Conservation (phyloP, 2,329 filamentous ascomycete genomes). For the Fusarium fujikuroi region DNA sequence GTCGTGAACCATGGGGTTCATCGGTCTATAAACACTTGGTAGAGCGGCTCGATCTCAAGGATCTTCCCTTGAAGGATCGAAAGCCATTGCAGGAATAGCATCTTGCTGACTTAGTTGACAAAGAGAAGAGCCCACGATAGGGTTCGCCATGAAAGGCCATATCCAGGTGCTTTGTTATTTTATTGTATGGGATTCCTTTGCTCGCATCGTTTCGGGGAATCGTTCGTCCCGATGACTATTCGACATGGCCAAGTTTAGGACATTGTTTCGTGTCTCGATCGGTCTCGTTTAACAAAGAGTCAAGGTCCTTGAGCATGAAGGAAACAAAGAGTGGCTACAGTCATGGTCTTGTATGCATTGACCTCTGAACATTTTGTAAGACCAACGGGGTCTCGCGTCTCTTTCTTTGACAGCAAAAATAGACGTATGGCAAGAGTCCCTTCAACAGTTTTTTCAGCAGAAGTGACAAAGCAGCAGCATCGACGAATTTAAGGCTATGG, state of each 20-base stretch:
- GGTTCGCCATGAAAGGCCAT: neutral
- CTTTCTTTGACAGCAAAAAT: constrained; percentile 35
- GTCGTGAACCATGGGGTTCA: neutral
- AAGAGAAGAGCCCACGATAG: constrained; percentile 9
- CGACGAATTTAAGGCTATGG: constrained; percentile 36
- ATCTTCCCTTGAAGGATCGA: neutral
- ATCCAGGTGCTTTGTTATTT: constrained; percentile 9
- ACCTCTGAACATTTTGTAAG: neutral
- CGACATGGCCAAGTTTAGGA: neutral
- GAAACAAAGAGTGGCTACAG: constrained; percentile 19
- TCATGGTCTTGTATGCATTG: constrained; percentile 12
- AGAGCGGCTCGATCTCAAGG: neutral
- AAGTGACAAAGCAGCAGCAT: constrained; percentile 25
- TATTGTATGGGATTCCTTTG: neutral
- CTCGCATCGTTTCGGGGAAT: neutral
- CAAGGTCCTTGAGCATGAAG: neutral
- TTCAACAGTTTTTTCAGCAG: neutral
- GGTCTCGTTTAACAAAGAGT: constrained; percentile 21
- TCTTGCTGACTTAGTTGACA: constrained; percentile 11
- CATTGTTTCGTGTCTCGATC: neutral
- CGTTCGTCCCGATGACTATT: neutral
- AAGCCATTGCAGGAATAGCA: constrained; percentile 18
- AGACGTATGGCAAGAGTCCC: constrained; percentile 2
- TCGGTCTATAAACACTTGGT: constrained; percentile 6
- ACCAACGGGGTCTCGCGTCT: constrained; percentile 1